Conservation (phyloP, 495 filamentous ascomycete species). For the Penicillium nucicola region DNA sequence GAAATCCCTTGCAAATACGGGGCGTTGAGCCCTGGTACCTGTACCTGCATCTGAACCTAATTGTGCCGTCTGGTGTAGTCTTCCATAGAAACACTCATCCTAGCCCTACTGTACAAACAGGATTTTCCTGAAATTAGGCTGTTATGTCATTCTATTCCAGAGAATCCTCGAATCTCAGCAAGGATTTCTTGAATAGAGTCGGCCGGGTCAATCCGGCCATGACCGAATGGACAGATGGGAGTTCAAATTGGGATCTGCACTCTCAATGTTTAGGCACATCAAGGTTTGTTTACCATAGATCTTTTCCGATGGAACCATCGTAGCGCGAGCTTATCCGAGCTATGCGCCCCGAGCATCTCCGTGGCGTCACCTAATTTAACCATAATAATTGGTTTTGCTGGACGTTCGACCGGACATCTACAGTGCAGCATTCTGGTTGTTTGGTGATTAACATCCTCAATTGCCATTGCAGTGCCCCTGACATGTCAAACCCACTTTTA, state of each 20-base stretch:
- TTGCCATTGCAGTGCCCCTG: too few species aligned
- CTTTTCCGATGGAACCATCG: neutral
- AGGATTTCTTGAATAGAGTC: neutral
- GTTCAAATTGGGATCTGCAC: slow-evolving; percentile 22
- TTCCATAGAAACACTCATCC: neutral
- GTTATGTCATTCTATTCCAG: neutral
- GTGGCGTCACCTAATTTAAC: neutral
- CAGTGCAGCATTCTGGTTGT: too few species aligned
- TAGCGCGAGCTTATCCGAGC: neutral
- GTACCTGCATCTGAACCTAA: neutral
- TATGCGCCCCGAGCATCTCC: neutral
- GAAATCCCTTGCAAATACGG: neutral
- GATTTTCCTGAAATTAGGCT: neutral
- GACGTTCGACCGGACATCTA: neutral
- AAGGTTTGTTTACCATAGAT: neutral
- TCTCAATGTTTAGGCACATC: neutral
- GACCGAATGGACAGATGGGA: neutral
- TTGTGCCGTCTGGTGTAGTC: too few species aligned
- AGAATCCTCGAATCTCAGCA: slow-evolving; percentile 1
- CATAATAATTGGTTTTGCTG: slow-evolving; percentile 1
- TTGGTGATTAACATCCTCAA: too few species aligned
- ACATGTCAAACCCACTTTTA: too few species aligned
- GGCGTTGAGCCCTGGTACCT: neutral
- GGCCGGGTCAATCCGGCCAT: slow-evolving; percentile 2
- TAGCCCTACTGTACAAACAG: neutral